These are phyloP conservation scores for Pichia sp. DNA, from an alignment of 1,139 yeast genomes.

Conservation along the genomic window DNA sequence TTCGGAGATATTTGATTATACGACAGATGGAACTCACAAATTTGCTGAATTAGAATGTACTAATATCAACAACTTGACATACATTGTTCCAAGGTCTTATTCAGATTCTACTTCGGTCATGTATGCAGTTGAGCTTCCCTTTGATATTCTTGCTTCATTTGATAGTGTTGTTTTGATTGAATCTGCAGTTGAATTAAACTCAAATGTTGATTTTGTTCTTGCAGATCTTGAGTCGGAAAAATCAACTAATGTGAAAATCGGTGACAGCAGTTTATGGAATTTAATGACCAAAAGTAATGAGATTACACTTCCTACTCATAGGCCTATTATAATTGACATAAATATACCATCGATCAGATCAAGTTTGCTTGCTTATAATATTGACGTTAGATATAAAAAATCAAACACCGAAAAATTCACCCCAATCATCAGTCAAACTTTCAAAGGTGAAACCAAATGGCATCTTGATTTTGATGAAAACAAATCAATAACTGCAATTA, in stretches of 20 bases:
- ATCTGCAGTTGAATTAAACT: constrained; percentile 23
- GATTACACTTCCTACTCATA: constrained; percentile 36
- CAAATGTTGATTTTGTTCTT: constrained; percentile 33
- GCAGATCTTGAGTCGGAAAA: constrained; percentile 30
- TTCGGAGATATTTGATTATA: constrained; percentile 26
- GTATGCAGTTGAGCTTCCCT: constrained; percentile 36
- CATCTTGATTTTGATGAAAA: constrained; percentile 41
- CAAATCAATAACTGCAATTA: constrained; percentile 33
- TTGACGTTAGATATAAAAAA: constrained; percentile 30
- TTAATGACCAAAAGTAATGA: constrained; percentile 35
- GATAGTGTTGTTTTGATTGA: constrained; percentile 44
- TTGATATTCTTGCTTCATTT: constrained; percentile 33
- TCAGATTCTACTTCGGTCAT: constrained; percentile 39
- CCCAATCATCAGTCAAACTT: constrained; percentile 65
- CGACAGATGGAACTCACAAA: constrained; percentile 25
- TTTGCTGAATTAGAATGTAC: constrained; percentile 37
- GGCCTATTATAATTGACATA: constrained; percentile 43
- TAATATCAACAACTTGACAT: constrained; percentile 33
- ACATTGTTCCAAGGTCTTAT: constrained; percentile 42
- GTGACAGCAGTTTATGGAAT: constrained; percentile 30
- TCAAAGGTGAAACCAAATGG: constrained; percentile 74
- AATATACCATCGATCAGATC: constrained; percentile 53
- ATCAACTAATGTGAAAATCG: constrained; percentile 27
- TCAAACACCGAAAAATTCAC: constrained; percentile 33
- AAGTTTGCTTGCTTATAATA: constrained; percentile 50